A percentile compares a stretch with the other conserved stretches of the same genome.
These are phyloP conservation scores for Solioccasus polychromus DNA, from an alignment of 768 basidiomycete genomes.

Conservation along the genomic window DNA sequence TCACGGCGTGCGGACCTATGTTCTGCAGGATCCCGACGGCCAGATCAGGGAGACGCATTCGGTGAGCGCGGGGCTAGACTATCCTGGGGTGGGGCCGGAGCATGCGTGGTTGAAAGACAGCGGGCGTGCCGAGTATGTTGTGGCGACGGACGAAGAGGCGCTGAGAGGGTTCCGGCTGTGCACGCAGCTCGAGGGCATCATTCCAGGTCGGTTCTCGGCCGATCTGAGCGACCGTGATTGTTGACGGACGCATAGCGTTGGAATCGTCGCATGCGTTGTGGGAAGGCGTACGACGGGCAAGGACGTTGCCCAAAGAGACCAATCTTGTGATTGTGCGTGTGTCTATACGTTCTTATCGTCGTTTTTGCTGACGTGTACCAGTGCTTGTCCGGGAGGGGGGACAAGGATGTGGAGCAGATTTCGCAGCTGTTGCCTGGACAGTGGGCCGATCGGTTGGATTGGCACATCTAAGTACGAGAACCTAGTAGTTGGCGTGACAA, in stretches of 20 bases:
- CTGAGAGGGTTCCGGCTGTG: slow-evolving; percentile 88
- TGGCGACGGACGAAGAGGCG: slow-evolving; percentile 92
- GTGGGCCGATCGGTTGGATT: slow-evolving; percentile 92
- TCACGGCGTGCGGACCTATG: slow-evolving; percentile 94
- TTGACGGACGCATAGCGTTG: slow-evolving; percentile 52
- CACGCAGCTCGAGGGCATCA: slow-evolving; percentile 95
- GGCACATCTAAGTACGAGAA: slow-evolving; percentile 71
- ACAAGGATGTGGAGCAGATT: slow-evolving; percentile 98
- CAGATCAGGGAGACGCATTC: slow-evolving; percentile 98
- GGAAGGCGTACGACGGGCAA: slow-evolving; percentile 84
- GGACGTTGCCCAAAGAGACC: slow-evolving; percentile 75
- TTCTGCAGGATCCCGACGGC: slow-evolving; percentile 83
- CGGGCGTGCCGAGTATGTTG: slow-evolving; percentile 89
- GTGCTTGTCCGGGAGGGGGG: slow-evolving; percentile 94
- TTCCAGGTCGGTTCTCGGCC: slow-evolving; percentile 62
- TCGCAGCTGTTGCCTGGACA: slow-evolving; percentile 87
- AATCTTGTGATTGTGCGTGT: slow-evolving; percentile 85
- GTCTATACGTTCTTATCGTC: slow-evolving; percentile 9
- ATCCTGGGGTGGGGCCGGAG: slow-evolving; percentile 97
- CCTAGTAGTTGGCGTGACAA: too few species aligned
- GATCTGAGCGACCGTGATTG: slow-evolving; percentile 1
- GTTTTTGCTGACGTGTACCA: too few species aligned
- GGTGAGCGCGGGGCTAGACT: slow-evolving; percentile 93
- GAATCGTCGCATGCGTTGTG: slow-evolving; percentile 97
- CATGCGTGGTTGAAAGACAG: slow-evolving; percentile 97